phyloP scores from a whole-genome alignment of 1,139 yeast species.

The Meyerozyma guilliermondii region DNA sequence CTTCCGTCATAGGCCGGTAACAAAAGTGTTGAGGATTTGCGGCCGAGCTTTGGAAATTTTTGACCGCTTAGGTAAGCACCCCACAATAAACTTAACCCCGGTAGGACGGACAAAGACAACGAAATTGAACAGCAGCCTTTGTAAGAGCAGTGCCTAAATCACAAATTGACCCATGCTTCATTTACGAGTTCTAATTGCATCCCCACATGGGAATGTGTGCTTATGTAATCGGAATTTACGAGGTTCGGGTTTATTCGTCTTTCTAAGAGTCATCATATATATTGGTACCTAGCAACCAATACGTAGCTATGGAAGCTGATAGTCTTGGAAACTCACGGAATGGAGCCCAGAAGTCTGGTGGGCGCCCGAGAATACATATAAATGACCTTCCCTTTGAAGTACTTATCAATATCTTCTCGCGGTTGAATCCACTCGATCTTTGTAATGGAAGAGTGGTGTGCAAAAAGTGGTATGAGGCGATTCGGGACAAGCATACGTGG shows the following conservation, averaged over 20 bases:
- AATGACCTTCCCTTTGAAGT: slow-evolving; percentile 55
- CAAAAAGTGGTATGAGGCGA: slow-evolving; percentile 43
- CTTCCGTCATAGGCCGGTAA: background rate
- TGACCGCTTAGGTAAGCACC: background rate
- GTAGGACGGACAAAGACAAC: no score
- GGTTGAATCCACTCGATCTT: slow-evolving; percentile 53
- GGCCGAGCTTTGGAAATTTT: background rate
- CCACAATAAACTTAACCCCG: no score
- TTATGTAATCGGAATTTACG: background rate
- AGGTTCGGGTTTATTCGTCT: background rate
- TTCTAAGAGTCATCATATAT: background rate
- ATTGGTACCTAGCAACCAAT: background rate
- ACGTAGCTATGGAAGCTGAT: background rate
- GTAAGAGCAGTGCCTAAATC: no score
- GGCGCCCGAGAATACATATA: slow-evolving; percentile 7
- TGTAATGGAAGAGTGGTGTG: slow-evolving; percentile 49
- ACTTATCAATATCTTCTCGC: slow-evolving; percentile 49
- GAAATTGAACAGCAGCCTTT: no score
- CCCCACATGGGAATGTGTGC: background rate
- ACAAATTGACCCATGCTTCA: no score
- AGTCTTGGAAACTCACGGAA: background rate
- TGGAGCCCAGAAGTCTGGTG: background rate
- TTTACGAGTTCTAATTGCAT: no score
- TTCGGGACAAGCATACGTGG: slow-evolving; percentile 61
- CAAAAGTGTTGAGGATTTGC: background rate